Evolutionary conservation across 2,329 filamentous ascomycete species (phyloP).

Genomic region (Aspergillus brunneoviolaceus): DNA sequence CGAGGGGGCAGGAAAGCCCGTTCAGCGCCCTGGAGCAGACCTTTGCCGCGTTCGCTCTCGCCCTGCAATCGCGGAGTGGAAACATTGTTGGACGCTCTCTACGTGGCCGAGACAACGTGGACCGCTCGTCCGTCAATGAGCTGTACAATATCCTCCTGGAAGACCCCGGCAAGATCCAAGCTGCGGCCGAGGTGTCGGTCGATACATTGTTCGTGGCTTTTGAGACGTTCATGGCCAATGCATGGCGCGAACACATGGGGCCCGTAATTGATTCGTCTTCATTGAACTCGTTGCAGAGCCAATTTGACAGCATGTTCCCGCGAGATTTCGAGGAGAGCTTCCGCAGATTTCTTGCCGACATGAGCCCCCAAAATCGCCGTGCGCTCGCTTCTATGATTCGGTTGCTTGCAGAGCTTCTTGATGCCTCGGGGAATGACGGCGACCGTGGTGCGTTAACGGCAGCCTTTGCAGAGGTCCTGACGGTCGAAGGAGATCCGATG

Average conservation of each 20-base stretch:
- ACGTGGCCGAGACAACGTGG: constrained; percentile 66
- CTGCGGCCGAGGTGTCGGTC: constrained; percentile 71
- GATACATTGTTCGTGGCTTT: constrained; percentile 90
- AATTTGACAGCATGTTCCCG: constrained; percentile 44
- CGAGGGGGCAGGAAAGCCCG: constrained; percentile 60
- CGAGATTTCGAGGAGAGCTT: constrained; percentile 58
- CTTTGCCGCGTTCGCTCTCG: constrained; percentile 77
- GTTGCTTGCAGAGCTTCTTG: constrained; percentile 80
- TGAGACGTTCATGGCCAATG: constrained; percentile 85
- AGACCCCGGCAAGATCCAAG: constrained; percentile 73
- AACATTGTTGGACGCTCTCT: constrained; percentile 79
- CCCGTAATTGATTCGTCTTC: constrained; percentile 72
- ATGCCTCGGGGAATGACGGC: constrained; percentile 86
- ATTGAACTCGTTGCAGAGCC: constrained; percentile 69
- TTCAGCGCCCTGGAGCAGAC: constrained; percentile 78
- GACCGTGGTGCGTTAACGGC: constrained; percentile 85
- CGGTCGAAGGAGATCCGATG: constrained; percentile 72
- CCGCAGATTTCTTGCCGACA: constrained; percentile 51
- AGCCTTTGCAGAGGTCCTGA: constrained; percentile 83
- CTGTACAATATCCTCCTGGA: constrained; percentile 87
- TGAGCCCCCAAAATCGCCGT: constrained; percentile 63
- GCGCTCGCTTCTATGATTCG: constrained; percentile 83
- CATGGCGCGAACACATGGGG: constrained; percentile 87
- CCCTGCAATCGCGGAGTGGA: constrained; percentile 79
- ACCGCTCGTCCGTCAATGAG: constrained; percentile 81